Evolutionary conservation across 352 stramenopile genomes (phyloP).

Genomic region (Globisporangium paroecandrum): DNA sequence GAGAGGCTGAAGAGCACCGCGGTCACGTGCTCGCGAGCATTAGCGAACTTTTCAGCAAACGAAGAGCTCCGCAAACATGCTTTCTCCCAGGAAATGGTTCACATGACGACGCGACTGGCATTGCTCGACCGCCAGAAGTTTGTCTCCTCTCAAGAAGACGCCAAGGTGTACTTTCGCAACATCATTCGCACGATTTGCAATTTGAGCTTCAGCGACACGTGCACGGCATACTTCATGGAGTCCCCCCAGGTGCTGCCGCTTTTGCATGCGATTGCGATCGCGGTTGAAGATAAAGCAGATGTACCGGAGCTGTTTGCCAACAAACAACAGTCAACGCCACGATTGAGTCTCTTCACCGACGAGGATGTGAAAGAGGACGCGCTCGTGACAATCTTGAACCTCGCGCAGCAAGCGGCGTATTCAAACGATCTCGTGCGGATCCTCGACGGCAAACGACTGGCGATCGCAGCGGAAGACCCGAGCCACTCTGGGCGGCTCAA

Average conservation of each 20-base stretch:
- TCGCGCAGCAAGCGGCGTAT: conserved; percentile 47
- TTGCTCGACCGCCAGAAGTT: conserved; percentile 41
- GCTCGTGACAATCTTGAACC: conserved; percentile 59
- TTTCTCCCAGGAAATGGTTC: conserved; percentile 52
- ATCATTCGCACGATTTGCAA: conserved; percentile 56
- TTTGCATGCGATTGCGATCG: conserved; percentile 35
- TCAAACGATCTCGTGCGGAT: conserved; percentile 48
- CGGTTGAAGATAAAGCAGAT: not conserved
- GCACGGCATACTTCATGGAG: conserved; percentile 48
- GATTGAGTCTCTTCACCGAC: conserved; percentile 8
- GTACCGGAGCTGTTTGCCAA: not conserved
- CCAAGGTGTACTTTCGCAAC: conserved; percentile 47
- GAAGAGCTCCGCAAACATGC: conserved; percentile 45
- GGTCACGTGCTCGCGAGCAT: conserved; percentile 47
- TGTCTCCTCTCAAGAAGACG: conserved; percentile 18
- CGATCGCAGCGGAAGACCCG: conserved; percentile 30
- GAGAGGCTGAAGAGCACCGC: conserved; percentile 42
- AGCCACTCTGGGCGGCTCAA: conserved; percentile 39
- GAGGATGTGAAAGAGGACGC: conserved; percentile 67
- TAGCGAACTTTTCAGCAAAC: conserved; percentile 74
- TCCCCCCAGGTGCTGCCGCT: conserved; percentile 52
- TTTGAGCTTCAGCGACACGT: conserved; percentile 55
- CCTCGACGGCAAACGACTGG: conserved; percentile 53
- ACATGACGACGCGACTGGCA: conserved; percentile 44
- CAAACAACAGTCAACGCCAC: not conserved